A percentile compares a stretch with the other conserved stretches of the same genome.
These are phyloP conservation scores for Colletotrichum liriopes DNA, from an alignment of 2,329 filamentous ascomycete genomes.

Conservation along the genomic window DNA sequence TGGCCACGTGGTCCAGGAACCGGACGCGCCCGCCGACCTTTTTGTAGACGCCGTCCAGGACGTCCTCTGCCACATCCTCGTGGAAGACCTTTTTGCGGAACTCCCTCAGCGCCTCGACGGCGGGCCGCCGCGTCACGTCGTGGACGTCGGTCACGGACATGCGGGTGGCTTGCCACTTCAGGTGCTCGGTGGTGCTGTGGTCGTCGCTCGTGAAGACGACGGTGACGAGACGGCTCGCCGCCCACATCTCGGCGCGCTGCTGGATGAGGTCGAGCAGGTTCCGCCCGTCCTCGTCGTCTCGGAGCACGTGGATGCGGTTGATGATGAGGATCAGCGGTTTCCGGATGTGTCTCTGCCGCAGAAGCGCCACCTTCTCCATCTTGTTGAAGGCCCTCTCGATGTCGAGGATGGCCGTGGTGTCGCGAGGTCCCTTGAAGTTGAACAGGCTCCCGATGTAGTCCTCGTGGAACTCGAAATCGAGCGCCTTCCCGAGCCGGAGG, in stretches of 20 bases:
- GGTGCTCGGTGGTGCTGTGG: conserved; percentile 71
- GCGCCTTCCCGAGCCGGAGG: conserved; percentile 78
- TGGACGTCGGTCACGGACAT: conserved; percentile 69
- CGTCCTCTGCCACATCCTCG: conserved; percentile 55
- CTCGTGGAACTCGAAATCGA: conserved; percentile 79
- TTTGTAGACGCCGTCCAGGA: conserved; percentile 68
- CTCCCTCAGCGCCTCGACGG: conserved; percentile 63
- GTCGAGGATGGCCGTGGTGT: conserved; percentile 78
- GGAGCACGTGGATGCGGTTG: conserved; percentile 77
- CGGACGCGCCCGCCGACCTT: conserved; percentile 68
- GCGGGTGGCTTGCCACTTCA: conserved; percentile 69
- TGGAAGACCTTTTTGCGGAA: conserved; percentile 64
- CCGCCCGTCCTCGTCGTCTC: conserved; percentile 77
- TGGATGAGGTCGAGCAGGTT: conserved; percentile 80
- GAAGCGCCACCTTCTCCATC: conserved; percentile 78
- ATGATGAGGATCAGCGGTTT: conserved; percentile 76
- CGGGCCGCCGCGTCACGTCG: conserved; percentile 64
- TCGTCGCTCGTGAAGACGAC: conserved; percentile 71
- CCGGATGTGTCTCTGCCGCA: conserved; percentile 61
- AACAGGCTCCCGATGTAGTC: conserved; percentile 81
- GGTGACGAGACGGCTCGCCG: conserved; percentile 78
- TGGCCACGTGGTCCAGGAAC: conserved; percentile 68
- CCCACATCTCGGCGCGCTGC: conserved; percentile 81
- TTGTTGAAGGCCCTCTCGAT: conserved; percentile 83
- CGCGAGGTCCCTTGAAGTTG: conserved; percentile 78